phyloP scores from a whole-genome alignment of 345 rosid genomes.

The Citrus trifoliata region DNA sequence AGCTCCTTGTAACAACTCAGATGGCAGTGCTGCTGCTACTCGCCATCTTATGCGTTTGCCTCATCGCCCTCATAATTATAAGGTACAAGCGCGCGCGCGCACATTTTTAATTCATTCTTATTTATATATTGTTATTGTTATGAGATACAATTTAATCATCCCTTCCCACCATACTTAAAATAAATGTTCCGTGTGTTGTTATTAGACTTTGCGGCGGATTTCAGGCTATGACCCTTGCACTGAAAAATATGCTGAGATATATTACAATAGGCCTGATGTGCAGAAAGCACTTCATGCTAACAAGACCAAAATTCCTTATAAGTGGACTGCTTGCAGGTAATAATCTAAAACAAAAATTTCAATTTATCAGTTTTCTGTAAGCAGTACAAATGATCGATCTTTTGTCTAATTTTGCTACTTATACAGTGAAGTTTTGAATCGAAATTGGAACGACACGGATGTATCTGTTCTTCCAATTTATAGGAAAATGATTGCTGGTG shows the following conservation, averaged over 20 bases:
- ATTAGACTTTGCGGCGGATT: slow-evolving; percentile 51
- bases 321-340: slow-evolving; percentile 55
- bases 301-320: slow-evolving; percentile 61
- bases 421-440: slow-evolving; percentile 71
- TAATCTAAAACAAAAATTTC: too few relatives aligned
- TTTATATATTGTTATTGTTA: too few relatives aligned
- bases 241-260: slow-evolving; percentile 89
- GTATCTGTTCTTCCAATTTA: slow-evolving; percentile 80
- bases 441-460: slow-evolving; percentile 92
- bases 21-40: slow-evolving; percentile 37
- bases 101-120: too few relatives aligned
- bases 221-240: slow-evolving; percentile 99
- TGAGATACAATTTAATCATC: too few relatives aligned
- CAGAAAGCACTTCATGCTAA: slow-evolving; percentile 92
- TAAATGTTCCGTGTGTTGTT: neutral
- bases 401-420: too few relatives aligned
- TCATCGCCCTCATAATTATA: slow-evolving; percentile 40
- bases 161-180: too few relatives aligned
- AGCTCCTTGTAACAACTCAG: slow-evolving; percentile 85
- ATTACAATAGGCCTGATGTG: slow-evolving; percentile 89
- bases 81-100: accelerated
- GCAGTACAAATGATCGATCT: too few relatives aligned
- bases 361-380: too few relatives aligned
- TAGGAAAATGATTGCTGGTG: slow-evolving; percentile 73
- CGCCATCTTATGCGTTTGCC: slow-evolving; percentile 58